phyloP scores from a whole-genome alignment of 2,329 filamentous ascomycete genomes.

The Boeremia lycopersici region DNA sequence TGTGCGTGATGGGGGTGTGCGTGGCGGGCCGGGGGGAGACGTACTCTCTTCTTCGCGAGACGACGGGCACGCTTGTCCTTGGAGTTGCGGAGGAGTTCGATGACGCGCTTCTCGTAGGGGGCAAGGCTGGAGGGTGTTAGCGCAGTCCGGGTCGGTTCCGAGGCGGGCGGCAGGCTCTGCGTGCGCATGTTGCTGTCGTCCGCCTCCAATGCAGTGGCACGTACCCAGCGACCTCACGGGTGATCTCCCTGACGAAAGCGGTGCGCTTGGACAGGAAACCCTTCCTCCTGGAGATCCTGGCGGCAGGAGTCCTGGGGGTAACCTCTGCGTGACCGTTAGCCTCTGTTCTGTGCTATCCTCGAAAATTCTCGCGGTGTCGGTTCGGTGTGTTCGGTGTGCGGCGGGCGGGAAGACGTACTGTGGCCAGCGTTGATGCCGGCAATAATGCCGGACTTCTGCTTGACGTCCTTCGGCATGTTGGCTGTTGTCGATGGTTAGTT shows the following conservation, averaged over 20 bases:
- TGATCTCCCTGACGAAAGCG: conserved; percentile 93
- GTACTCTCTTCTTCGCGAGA: conserved; percentile 98
- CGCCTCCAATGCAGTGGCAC: conserved; percentile 45
- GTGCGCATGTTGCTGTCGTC: conserved; percentile 19
- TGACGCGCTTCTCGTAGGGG: conserved; percentile 89
- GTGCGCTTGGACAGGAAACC: conserved; percentile 97
- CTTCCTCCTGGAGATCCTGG: conserved; percentile 73
- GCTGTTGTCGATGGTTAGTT: conserved; percentile 40
- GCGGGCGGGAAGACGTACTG: conserved; percentile 58
- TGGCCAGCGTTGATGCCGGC: conserved; percentile 69
- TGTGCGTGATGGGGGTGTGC: conserved; percentile 4
- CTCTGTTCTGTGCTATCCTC: conserved; percentile 20
- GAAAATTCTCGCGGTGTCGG: conserved; percentile 18
- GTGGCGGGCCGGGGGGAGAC: conserved; percentile 46
- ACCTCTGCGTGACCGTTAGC: conserved; percentile 51
- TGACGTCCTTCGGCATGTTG: conserved; percentile 61
- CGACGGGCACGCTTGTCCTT: conserved; percentile 99
- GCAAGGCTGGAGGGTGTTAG: conserved; percentile 30
- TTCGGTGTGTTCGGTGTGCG: conserved; percentile 19
- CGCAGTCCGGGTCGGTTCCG: not conserved
- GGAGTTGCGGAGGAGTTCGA: conserved; percentile 98
- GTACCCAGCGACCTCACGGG: conserved; percentile 97
- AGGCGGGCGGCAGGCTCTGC: conserved; percentile 45
- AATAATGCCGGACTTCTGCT: conserved; percentile 61
- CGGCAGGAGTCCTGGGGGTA: conserved; percentile 57